These are phyloP conservation scores for Yamadazyma mexicana DNA, from an alignment of 1,139 yeast species.

Conservation along the genomic window DNA sequence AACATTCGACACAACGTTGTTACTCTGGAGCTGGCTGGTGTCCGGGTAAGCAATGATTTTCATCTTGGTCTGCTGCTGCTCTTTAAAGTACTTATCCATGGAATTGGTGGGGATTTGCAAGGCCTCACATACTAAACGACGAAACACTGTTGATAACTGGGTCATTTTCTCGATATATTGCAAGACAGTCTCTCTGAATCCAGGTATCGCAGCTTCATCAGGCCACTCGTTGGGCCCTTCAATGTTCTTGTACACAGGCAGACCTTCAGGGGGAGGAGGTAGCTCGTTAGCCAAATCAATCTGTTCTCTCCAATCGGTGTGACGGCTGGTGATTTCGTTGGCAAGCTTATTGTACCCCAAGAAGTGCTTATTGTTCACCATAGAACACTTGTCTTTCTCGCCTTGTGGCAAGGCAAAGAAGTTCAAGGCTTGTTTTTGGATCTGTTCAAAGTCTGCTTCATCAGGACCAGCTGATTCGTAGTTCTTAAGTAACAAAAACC, in stretches of 20 bases:
- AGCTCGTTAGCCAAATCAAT: constrained; percentile 66
- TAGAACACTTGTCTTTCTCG: constrained; percentile 53
- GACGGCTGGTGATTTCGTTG: constrained; percentile 62
- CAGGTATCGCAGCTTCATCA: constrained; percentile 45
- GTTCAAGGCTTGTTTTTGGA: constrained; percentile 44
- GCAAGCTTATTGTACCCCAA: constrained; percentile 67
- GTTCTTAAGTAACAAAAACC: constrained; percentile 56
- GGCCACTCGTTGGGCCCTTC: constrained; percentile 73
- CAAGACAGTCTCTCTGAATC: constrained; percentile 46
- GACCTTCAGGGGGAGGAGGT: constrained; percentile 44
- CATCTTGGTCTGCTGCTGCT: constrained; percentile 54
- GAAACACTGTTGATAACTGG: constrained; percentile 40
- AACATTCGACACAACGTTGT: constrained; percentile 24
- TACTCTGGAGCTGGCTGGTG: constrained; percentile 21
- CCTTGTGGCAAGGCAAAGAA: constrained; percentile 55
- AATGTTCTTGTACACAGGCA: constrained; percentile 55
- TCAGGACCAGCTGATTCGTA: constrained; percentile 38
- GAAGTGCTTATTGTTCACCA: constrained; percentile 65
- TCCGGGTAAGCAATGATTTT: constrained; percentile 56
- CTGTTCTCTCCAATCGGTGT: constrained; percentile 67
- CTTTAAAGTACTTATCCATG: constrained; percentile 50
- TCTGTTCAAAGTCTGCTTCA: constrained; percentile 34
- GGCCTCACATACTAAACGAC: constrained; percentile 53
- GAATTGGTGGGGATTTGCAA: constrained; percentile 48
- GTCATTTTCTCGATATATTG: constrained; percentile 51